A percentile compares a stretch with the other conserved stretches of the same genome.
Conservation (phyloP, 2,329 filamentous ascomycete species). For the Stachybotrys elegans region DNA sequence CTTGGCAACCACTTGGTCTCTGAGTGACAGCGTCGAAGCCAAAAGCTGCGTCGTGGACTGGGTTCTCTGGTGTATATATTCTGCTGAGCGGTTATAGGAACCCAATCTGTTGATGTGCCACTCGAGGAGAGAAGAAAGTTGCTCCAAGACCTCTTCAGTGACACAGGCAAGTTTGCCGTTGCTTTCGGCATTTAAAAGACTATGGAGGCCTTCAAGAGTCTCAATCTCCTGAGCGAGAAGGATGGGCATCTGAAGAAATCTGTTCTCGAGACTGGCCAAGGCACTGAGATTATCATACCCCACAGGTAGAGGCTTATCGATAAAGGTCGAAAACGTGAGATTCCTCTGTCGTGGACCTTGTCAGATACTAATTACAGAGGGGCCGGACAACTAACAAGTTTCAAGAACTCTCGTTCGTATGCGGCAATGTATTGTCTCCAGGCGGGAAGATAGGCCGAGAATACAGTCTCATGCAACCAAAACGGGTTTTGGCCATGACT, state of each 20-base stretch:
- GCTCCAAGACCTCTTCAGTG: not conserved
- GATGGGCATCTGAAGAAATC: constrained; percentile 14
- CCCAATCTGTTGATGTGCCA: constrained; percentile 12
- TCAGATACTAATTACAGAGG: no score
- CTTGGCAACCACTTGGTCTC: constrained; percentile 24
- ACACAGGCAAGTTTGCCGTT: not conserved
- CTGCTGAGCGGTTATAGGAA: constrained; percentile 14
- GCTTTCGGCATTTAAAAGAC: not conserved
- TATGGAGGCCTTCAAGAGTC: not conserved
- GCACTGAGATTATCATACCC: constrained; percentile 20
- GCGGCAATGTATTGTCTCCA: constrained; percentile 19
- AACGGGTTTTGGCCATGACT: constrained; percentile 1
- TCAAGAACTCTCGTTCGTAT: constrained; percentile 16
- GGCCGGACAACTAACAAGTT: constrained; percentile 12
- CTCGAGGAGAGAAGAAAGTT: not conserved
- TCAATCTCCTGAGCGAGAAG: not conserved
- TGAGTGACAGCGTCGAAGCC: constrained; percentile 20
- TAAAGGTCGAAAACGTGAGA: constrained; percentile 20
- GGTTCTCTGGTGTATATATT: constrained; percentile 16
- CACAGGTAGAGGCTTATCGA: constrained; percentile 19
- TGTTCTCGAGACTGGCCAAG: constrained; percentile 17
- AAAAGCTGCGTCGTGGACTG: constrained; percentile 19
- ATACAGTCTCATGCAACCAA: constrained; percentile 16
- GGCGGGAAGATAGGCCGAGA: constrained; percentile 15
- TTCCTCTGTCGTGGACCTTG: constrained; percentile 11